Percentiles rank a stretch among this genome's conserved stretches.
These are phyloP conservation scores for Miscanthus sacchariflorus DNA, from an alignment of 202 grass and related monocot species.

Conservation along the genomic window DNA sequence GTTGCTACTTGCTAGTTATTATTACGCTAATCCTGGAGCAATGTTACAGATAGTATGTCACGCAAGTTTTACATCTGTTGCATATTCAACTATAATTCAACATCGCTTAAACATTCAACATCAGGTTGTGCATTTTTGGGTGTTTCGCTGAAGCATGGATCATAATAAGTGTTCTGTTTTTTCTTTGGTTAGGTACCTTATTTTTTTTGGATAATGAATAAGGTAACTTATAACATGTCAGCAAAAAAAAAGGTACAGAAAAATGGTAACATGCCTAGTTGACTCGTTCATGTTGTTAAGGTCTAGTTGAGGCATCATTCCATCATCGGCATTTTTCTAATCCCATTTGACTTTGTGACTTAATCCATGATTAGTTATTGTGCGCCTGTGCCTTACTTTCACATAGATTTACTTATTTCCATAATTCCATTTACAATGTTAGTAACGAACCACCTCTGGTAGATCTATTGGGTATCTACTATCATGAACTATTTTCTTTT, in stretches of 20 bases:
- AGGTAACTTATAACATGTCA: neutral
- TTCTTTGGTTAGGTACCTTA: neutral
- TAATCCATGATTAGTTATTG: neutral
- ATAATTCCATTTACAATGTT: neutral
- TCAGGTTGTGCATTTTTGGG: neutral
- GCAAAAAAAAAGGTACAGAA: neutral
- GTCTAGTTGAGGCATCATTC: neutral
- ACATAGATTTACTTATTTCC: constrained; percentile 7
- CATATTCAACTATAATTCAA: neutral
- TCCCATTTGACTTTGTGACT: neutral
- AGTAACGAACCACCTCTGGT: neutral
- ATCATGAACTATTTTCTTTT: neutral
- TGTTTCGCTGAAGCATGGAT: neutral
- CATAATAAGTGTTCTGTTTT: neutral
- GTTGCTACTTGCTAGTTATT: neutral
- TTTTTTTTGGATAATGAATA: too few relatives aligned
- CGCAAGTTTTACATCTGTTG: neutral
- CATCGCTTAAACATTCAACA: neutral
- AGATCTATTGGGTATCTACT: neutral
- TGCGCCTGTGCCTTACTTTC: neutral
- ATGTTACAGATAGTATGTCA: neutral
- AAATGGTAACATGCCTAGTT: neutral
- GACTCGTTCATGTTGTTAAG: neutral
- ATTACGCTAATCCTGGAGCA: neutral
- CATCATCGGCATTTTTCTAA: neutral